phyloP scores from a whole-genome alignment of 441 rosid species.

The Pelargonium cotyledonis region DNA sequence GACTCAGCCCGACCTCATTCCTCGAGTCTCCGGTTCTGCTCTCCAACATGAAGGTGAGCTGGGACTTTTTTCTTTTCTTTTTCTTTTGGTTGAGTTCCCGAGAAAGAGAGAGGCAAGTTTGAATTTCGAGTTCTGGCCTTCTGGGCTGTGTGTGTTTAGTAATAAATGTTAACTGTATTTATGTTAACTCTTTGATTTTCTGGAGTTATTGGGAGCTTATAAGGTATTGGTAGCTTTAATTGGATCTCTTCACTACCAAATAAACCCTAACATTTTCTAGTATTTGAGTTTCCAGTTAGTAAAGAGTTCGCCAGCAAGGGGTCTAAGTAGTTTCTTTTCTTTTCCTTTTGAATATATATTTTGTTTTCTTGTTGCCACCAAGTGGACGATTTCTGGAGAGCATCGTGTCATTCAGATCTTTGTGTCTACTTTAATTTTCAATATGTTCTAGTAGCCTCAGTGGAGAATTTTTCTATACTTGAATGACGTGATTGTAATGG shows the following conservation, averaged over 20 bases:
- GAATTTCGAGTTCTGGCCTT: background rate
- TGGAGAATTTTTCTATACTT: slow-evolving; percentile 36
- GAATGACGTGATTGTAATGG: slow-evolving; percentile 31
- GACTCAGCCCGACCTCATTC: slow-evolving; percentile 82
- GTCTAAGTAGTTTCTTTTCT: background rate
- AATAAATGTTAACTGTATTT: background rate
- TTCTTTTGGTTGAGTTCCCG: background rate
- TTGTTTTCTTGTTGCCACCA: background rate
- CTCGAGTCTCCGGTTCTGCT: slow-evolving; percentile 90
- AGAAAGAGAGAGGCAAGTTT: background rate
- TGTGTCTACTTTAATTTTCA: background rate
- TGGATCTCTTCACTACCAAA: background rate
- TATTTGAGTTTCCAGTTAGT: background rate
- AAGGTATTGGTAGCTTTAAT: background rate
- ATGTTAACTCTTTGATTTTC: background rate
- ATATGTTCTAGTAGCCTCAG: slow-evolving; percentile 17
- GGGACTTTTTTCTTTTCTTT: background rate
- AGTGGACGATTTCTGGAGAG: background rate
- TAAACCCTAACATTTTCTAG: background rate
- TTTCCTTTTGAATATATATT: background rate
- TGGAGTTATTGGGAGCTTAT: background rate
- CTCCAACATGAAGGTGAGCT: slow-evolving; percentile 69
- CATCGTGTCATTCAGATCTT: background rate
- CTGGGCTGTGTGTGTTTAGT: background rate
- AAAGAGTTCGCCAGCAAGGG: background rate